Base-by-base conservation (phyloP, 371 early-diverging fungal genomes). In the Mortierella sp. region DNA sequence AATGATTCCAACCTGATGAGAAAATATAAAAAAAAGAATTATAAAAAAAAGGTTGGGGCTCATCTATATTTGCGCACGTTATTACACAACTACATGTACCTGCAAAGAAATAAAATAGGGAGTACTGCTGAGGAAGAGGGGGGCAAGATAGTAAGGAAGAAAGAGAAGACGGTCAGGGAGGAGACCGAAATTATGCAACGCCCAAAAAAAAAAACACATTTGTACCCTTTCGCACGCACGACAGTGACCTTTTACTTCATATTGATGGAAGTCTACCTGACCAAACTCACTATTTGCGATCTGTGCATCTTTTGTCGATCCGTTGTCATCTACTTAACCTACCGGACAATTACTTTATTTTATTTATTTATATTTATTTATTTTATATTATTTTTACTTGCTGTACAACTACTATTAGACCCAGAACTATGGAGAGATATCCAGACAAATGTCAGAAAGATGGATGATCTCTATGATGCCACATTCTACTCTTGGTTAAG, bases 381-480 rank as follows among this genome's bases (percentile, higher is more conserved):
- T 32, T 55, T 54, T 5, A 26, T 61, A n/a, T n/a, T n/a, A n/a
- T n/a, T n/a, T n/a, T n/a, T n/a, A n/a, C n/a, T n/a, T n/a, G n/a
- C n/a, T n/a, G n/a, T n/a, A n/a, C 26, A 37, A 28, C 34, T 15
- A 26, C 12, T 54, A 2, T 26, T 60, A 79, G 79, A 79, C 23
- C 79, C 79, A 6, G 83, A 76, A 49, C 58, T 78, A 53, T 92
- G 92, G 92, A 83, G 85, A 72, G 90, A 92, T 67, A 91, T 92
- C 31, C 87, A 90, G 61, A 76, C 83, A 26, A 92, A 90, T 67
- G 88, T 92, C 35, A 84, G 85, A 70, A 86, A 87, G 65, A 93
- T 93, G 93, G 93, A 93, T 75, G 85, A 86, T 63, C 84, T 87
- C 7, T 93, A 92, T 65, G 93, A 91, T 59, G 92, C 93, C 54